These are phyloP conservation scores for Amauroascus verrucosus DNA, from an alignment of 2,329 filamentous ascomycete species.

Conservation along the genomic window DNA sequence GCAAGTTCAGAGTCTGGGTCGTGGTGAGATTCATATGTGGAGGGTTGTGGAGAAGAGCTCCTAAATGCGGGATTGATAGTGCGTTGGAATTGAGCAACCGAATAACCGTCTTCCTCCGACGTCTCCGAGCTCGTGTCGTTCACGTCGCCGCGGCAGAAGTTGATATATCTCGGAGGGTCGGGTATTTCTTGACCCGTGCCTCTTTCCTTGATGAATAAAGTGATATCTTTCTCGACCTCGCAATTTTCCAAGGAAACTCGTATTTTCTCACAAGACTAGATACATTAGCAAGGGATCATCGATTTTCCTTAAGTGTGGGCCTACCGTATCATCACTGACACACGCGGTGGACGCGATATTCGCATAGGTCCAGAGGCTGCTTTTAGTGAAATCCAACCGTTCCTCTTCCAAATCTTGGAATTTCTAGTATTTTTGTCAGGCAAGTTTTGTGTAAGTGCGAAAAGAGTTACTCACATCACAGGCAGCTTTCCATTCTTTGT, in stretches of 20 bases:
- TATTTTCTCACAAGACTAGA: constrained; percentile 81
- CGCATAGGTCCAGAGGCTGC: constrained; percentile 93
- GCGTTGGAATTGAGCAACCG: constrained; percentile 88
- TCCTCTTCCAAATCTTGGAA: constrained; percentile 99
- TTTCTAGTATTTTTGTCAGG: constrained; percentile 49
- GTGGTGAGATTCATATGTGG: constrained; percentile 83
- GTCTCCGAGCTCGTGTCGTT: constrained; percentile 70
- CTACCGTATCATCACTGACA: constrained; percentile 78
- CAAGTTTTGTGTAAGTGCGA: constrained; percentile 12
- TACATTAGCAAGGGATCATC: constrained; percentile 1
- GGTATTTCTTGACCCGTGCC: constrained; percentile 97
- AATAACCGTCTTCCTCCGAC: constrained; percentile 85
- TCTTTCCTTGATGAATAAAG: constrained; percentile 71
- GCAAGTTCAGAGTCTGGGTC: constrained; percentile 68
- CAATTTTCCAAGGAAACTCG: constrained; percentile 85
- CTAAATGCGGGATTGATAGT: constrained; percentile 93
- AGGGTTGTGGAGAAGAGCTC: constrained; percentile 91
- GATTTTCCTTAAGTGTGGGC: constrained; percentile 18
- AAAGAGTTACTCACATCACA: constrained; percentile 52
- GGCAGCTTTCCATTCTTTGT: constrained; percentile 94
- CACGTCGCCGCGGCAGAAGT: constrained; percentile 84
- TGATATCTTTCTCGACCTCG: constrained; percentile 93
- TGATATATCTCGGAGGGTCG: constrained; percentile 94
- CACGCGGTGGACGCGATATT: constrained; percentile 96
- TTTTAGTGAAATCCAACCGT: constrained; percentile 91